These are phyloP conservation scores for Coemansia biformis DNA, from an alignment of 192 early-diverging fungal genomes.

Conservation along the genomic window DNA sequence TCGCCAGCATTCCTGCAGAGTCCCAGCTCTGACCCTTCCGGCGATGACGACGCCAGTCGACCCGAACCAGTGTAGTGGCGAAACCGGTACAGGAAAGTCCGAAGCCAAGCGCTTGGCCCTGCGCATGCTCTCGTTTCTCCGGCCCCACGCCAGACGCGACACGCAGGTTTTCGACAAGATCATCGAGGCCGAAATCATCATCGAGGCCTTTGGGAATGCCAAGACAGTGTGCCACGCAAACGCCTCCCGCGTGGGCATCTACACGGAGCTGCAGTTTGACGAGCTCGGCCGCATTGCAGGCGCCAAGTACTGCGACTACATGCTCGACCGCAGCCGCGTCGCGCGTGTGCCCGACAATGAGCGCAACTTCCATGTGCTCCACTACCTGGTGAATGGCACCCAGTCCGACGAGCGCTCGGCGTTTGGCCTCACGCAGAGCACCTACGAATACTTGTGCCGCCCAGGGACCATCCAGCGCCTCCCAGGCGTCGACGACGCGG, in stretches of 20 bases:
- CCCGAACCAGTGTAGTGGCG: conserved; percentile 78
- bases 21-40: too few relatives aligned
- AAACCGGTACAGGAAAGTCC: conserved; percentile 83
- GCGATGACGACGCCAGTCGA: too few relatives aligned
- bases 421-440: conserved; percentile 64
- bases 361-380: conserved; percentile 92
- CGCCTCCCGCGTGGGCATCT: conserved; percentile 80
- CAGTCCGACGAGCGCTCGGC: conserved; percentile 68
- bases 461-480: conserved; percentile 49
- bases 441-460: conserved; percentile 46
- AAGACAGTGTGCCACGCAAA: conserved; percentile 68
- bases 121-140: conserved; percentile 64
- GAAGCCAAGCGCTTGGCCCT: conserved; percentile 63
- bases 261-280: conserved; percentile 88
- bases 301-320: conserved; percentile 78
- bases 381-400: conserved; percentile 86
- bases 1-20: too few relatives aligned
- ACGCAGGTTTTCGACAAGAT: conserved; percentile 66
- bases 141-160: conserved; percentile 65
- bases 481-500: conserved; percentile 57
- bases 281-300: conserved; percentile 86
- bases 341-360: conserved; percentile 61
- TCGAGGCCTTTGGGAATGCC: conserved; percentile 88
- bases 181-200: conserved; percentile 61
- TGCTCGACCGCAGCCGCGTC: conserved; percentile 82